phyloP scores from a whole-genome alignment of 306 rosid species.

The Begonia peltatifolia region DNA sequence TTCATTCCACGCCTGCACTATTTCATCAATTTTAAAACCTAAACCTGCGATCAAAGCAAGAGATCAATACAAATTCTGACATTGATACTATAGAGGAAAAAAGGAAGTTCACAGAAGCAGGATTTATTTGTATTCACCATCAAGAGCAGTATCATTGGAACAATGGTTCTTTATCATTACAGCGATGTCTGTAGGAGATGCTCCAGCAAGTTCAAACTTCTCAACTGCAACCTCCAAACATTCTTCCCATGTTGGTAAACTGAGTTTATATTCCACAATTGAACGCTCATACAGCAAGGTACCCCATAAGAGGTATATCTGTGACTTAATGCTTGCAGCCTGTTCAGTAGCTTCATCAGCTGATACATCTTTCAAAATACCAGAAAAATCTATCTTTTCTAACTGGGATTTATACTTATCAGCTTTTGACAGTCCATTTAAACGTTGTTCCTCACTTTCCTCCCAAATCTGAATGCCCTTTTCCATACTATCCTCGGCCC shows the following conservation, averaged over 20 bases:
- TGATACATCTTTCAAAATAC: slow-evolving; percentile 38
- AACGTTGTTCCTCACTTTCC: slow-evolving; percentile 51
- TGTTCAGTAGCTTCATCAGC: slow-evolving; percentile 15
- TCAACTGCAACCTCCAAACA: slow-evolving; percentile 78
- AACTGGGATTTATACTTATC: slow-evolving; percentile 42
- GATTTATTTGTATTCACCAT: slow-evolving; percentile 29
- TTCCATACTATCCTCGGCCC: slow-evolving; percentile 80
- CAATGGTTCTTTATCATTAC: slow-evolving; percentile 88
- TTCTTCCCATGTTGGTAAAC: slow-evolving; percentile 85
- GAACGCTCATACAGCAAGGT: slow-evolving; percentile 74
- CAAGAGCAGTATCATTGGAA: slow-evolving; percentile 66
- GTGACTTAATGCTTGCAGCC: slow-evolving; percentile 16
- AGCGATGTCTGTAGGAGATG: slow-evolving; percentile 68
- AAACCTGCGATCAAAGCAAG: slow-evolving; percentile 24
- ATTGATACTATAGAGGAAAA: not conserved
- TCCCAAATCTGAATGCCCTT: slow-evolving; percentile 73
- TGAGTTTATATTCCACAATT: slow-evolving; percentile 62
- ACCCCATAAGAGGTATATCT: slow-evolving; percentile 74
- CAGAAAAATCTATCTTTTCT: slow-evolving; percentile 49
- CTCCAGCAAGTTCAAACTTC: slow-evolving; percentile 86
- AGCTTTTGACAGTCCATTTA: slow-evolving; percentile 54
- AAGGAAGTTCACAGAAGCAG: not conserved
- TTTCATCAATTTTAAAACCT: slow-evolving; percentile 79
- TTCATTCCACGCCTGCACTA: slow-evolving; percentile 84
- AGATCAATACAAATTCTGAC: not conserved